Base-by-base conservation (phyloP, 495 filamentous ascomycete genomes). In the Trichoderma orchidacearum region DNA sequence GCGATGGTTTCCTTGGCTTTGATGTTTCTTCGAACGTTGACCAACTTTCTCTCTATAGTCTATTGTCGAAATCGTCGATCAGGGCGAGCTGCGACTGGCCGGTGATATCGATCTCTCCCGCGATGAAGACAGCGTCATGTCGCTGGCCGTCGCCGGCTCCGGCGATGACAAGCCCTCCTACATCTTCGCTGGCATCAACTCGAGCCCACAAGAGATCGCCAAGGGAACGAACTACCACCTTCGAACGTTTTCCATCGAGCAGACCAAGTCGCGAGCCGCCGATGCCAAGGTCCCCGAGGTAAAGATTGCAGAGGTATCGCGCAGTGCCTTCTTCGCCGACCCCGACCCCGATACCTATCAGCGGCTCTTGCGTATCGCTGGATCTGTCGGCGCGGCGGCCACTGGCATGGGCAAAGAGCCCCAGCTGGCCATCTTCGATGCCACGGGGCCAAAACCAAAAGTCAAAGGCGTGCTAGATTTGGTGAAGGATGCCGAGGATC, bases 101-200 rank as follows among this genome's bases (percentile, higher is more conserved):
- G 77, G 83, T 59, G 87, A 93, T 62, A 72, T 95, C 63, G 85
- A 89, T 30, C 80, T 96, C 56, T 89, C 85, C 61, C 78, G 81
- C 63, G 82, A 95, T 63, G 93, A 96, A 71, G 93, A 98, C 74
- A 94, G 86, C 41, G 89, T 95, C 61, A 91, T 85, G 57, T 87
- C 85, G 35, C 75, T 97, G 48, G 89, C 82, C 25, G 78, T 82
- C 57, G 41, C 8, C 21, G 80, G 85, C 32, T 70, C 80, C 51
- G 68, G 71, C 30, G 75, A 72, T 51, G 78, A 78, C 48, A 72
- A 72, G 51, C 75, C 76, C n/a, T 72, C 84, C 27, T 70, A 82
- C 56, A 74, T 85, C n/a, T 81, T 86, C 54, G 84, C 88, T 8
- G 92, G 93, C 41, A 86, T 96, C 68, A 96, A 96, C 68, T 94